These are phyloP conservation scores for Platanthera zijinensis DNA, from an alignment of 106 monocot species.

Conservation along the genomic window DNA sequence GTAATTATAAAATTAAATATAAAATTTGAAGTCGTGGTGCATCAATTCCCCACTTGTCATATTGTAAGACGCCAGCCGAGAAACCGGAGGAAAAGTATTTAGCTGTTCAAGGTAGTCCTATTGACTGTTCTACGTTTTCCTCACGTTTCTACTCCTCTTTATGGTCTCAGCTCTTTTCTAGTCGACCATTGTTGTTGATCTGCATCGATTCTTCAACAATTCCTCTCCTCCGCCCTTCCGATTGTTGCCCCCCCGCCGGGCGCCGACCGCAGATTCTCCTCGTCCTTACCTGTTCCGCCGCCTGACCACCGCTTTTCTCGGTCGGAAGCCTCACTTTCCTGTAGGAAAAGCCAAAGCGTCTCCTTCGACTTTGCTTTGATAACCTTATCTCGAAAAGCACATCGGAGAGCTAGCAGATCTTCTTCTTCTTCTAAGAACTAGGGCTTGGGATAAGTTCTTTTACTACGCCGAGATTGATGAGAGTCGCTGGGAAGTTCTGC, in stretches of 20 bases:
- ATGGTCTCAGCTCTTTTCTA: background rate
- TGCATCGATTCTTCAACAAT: background rate
- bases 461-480: constrained; percentile 33
- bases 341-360: background rate
- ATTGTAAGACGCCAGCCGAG: too few species aligned
- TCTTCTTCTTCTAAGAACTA: constrained; percentile 1
- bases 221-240: background rate
- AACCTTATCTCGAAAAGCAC: background rate
- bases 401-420: background rate
- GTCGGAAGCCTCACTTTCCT: background rate
- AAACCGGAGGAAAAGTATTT: too few species aligned
- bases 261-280: background rate
- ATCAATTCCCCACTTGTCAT: too few species aligned
- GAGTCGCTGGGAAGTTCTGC: constrained; percentile 31
- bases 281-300: background rate
- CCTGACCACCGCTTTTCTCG: background rate
- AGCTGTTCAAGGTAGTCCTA: background rate
- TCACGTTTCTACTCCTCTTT: background rate
- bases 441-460: constrained; percentile 8
- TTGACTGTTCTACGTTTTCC: background rate
- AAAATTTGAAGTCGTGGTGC: too few species aligned
- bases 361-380: background rate
- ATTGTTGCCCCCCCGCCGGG: background rate
- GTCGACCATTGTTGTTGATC: background rate
- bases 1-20: too few species aligned